phyloP scores from a whole-genome alignment of 176 grass and related monocot genomes.

The maize (Zea mays) region DNA sequence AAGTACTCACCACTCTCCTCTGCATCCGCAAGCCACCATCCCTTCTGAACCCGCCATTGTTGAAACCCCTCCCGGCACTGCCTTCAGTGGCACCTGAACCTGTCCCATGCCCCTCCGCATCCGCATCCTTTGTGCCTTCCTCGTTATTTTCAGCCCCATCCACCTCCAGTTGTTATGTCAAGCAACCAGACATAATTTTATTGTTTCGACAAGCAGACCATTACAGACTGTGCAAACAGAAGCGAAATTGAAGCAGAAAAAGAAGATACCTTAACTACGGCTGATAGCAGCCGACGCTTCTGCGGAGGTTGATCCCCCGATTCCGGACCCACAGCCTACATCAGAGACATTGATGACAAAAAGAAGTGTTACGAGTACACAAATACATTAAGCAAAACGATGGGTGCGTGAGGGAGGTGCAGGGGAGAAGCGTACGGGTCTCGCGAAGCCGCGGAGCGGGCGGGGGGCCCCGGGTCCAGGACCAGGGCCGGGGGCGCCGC shows the following conservation, averaged over 20 bases:
- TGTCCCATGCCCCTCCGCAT: slow-evolving; percentile 16
- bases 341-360: slow-evolving; percentile 9
- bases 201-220: neutral
- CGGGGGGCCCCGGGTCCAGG: slow-evolving; percentile 38
- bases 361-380: neutral
- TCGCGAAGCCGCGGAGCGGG: slow-evolving; percentile 59
- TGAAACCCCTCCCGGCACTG: slow-evolving; percentile 41
- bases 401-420: neutral
- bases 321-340: slow-evolving; percentile 62
- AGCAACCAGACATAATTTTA: neutral
- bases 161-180: slow-evolving; percentile 43
- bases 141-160: slow-evolving; percentile 56
- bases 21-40: slow-evolving; percentile 49
- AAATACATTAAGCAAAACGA: neutral
- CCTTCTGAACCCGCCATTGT: slow-evolving; percentile 60
- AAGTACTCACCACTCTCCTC: slow-evolving; percentile 60
- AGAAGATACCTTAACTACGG: slow-evolving; percentile 71
- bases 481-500: slow-evolving; percentile 32
- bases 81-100: slow-evolving; percentile 13
- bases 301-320: slow-evolving; percentile 55
- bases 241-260: neutral
- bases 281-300: slow-evolving; percentile 75
- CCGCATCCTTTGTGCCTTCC: slow-evolving; percentile 27
- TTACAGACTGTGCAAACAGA: slow-evolving; percentile 1
- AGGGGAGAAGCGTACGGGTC: slow-evolving; percentile 54